phyloP scores from a whole-genome alignment of 2,329 filamentous ascomycete species.

The Aspergillus neoniger region DNA sequence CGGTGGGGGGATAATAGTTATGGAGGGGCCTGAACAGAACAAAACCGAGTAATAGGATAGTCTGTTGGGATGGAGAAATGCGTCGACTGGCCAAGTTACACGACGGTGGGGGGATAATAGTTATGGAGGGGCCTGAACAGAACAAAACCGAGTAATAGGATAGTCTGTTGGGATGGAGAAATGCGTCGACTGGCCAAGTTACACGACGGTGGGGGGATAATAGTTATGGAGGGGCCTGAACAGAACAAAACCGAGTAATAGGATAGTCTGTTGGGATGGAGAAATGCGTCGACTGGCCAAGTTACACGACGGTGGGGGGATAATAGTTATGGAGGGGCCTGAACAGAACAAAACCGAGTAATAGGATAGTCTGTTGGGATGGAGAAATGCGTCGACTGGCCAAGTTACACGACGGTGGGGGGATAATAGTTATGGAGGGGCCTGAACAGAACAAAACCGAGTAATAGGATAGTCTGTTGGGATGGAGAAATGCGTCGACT shows the following conservation, averaged over 20 bases:
- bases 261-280: no score
- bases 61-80: not conserved
- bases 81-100: not conserved
- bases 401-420: not conserved
- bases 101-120: not conserved
- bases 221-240: not conserved
- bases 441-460: not conserved
- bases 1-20: not conserved
- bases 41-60: not conserved
- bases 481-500: not conserved
- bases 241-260: not conserved
- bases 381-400: not conserved
- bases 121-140: not conserved
- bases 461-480: not conserved
- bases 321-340: not conserved
- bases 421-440: not conserved
- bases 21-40: not conserved
- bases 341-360: not conserved
- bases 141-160: not conserved
- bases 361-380: not conserved
- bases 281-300: not conserved
- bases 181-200: not conserved
- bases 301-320: not conserved
- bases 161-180: no score
- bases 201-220: not conserved